Base-by-base conservation (phyloP, 805 yeast genomes). In the Blastobotrys parvus region DNA sequence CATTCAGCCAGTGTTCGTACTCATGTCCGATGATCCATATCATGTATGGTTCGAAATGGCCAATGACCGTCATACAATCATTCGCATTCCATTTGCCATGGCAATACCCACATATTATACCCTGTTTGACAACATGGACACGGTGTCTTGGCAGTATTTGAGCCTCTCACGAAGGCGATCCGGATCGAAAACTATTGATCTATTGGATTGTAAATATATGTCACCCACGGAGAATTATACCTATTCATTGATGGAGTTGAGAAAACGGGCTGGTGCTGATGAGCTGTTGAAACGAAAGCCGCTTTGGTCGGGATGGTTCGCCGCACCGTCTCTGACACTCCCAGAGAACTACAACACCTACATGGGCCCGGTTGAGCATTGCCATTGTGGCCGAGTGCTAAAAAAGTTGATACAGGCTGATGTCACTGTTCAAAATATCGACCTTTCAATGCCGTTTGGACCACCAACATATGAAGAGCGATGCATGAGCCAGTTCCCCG, bases 11-110 rank as follows among this genome's bases (percentile, higher is more conserved):
- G 18, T 32, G 10, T 15, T 27, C 5, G 53, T 56, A 8, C 38
- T 54, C 23, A 31, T 47, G 6, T 44, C 50, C 16, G 56, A 53
- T 33, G 45, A 46, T 11, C 37, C 47, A 2, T 39, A 30, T 4
- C 29, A 45, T 11, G 43, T 43, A n/a, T 54, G 54, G 53, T 21
- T 27, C n/a, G 44, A 39, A 30, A 44, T 34, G 4, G 17, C 51
- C 35, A 45, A 38, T 22, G 21, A 18, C 6, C 8, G 27, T 7
- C 44, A 39, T 31, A 33, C 35, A 20, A 34, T 45, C 13, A 25
- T 32, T 19, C 44, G 45, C 17, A 41, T 32, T 17, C 47, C 47
- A 16, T 31, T 38, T 6, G 35, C 35, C 3, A 25, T 25, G 29
- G 29, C 29, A 7, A 25, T 25, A 8, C 29, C 29, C 11, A 25